A percentile compares a stretch with the other conserved stretches of the same genome.
phyloP scores from a whole-genome alignment of 2,329 filamentous ascomycete genomes.

The Calonectria hawksworthii region DNA sequence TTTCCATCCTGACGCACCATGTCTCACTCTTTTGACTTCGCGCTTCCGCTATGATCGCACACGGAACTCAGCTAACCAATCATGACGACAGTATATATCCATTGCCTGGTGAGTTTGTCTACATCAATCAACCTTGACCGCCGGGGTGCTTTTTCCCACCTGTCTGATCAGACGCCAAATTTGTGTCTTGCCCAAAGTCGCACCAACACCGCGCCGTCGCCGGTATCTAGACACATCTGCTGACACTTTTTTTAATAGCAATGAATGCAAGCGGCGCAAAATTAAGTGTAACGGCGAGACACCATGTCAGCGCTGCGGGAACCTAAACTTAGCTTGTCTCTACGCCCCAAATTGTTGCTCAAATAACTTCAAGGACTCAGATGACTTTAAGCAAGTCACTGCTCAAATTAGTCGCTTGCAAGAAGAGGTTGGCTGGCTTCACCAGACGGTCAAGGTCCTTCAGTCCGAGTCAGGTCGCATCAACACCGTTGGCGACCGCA shows the following conservation, averaged over 20 bases:
- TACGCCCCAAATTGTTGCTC: conserved; percentile 77
- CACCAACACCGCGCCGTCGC: background rate
- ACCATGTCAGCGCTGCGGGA: conserved; percentile 77
- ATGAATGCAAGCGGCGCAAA: conserved; percentile 82
- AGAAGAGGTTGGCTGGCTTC: conserved; percentile 85
- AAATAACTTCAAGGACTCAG: conserved; percentile 91
- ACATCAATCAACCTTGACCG: background rate
- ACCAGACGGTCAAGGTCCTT: conserved; percentile 78
- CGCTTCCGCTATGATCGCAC: background rate
- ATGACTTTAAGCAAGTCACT: conserved; percentile 89
- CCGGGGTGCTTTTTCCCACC: background rate
- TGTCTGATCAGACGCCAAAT: background rate
- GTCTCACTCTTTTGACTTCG: background rate
- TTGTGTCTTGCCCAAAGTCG: background rate
- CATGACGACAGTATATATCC: conserved; percentile 66
- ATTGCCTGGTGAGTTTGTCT: conserved; percentile 68
- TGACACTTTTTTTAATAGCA: conserved; percentile 59
- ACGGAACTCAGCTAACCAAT: conserved; percentile 35
- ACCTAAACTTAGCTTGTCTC: conserved; percentile 75
- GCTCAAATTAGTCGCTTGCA: conserved; percentile 81
- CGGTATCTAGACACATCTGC: background rate
- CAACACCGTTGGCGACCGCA: conserved; percentile 59
- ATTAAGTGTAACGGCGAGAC: conserved; percentile 81
- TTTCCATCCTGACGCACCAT: conserved; percentile 4
- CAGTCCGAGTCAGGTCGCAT: conserved; percentile 67